Conservation (phyloP, 495 filamentous ascomycete species). For the Bombardia bombarda region DNA sequence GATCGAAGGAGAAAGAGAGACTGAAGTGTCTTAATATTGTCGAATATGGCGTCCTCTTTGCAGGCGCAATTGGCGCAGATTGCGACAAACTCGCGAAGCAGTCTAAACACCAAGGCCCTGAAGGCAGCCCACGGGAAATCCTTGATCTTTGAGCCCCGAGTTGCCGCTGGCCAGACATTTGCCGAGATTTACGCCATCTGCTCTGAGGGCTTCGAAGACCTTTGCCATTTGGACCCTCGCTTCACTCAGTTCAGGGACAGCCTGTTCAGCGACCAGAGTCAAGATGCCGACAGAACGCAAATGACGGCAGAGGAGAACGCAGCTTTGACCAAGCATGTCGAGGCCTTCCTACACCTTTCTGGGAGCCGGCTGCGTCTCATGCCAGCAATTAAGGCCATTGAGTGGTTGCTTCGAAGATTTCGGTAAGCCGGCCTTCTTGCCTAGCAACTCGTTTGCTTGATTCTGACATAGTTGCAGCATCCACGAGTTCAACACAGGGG, state of each 20-base stretch:
- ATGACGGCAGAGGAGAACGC: conserved; percentile 75
- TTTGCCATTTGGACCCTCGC: conserved; percentile 74
- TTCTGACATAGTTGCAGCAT: conserved; percentile 50
- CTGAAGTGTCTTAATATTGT: neutral
- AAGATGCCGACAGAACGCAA: conserved; percentile 72
- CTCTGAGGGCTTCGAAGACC: conserved; percentile 77
- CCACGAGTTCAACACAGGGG: conserved; percentile 80
- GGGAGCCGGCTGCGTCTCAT: conserved; percentile 69
- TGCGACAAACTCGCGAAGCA: conserved; percentile 65
- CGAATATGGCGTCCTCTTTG: conserved; percentile 64
- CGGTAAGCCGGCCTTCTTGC: conserved; percentile 45
- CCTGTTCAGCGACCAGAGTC: conserved; percentile 89
- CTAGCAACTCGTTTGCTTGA: too few species aligned
- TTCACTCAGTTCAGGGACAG: conserved; percentile 61
- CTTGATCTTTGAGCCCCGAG: conserved; percentile 74
- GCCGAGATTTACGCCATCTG: conserved; percentile 82
- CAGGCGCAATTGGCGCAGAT: conserved; percentile 75
- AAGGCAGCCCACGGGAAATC: conserved; percentile 85
- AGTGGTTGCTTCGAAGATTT: conserved; percentile 91
- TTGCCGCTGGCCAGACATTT: conserved; percentile 79
- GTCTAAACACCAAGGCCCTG: conserved; percentile 82
- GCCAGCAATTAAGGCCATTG: conserved; percentile 80
- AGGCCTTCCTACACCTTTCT: conserved; percentile 72
- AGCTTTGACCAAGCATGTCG: conserved; percentile 66
- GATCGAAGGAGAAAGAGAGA: too few species aligned